Evolutionary conservation across 192 early-diverging fungal species (phyloP).

Genomic region (Coemansia umbellata): DNA sequence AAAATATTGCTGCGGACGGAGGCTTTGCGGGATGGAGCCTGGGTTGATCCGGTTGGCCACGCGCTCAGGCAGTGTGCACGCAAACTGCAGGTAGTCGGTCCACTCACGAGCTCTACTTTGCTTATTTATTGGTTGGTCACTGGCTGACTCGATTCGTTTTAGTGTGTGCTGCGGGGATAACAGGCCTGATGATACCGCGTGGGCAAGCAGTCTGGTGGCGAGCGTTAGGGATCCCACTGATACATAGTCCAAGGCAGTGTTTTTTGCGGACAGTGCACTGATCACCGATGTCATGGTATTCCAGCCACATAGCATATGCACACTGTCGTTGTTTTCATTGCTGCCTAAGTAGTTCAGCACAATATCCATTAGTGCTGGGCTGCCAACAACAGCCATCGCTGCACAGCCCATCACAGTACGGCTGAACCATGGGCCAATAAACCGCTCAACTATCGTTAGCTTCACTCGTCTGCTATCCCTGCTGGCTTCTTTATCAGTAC

Average conservation of each 20-base stretch:
- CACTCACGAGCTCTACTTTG: too few species aligned
- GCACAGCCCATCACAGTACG: constrained; percentile 10
- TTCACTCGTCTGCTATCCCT: background rate
- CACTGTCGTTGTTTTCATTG: background rate
- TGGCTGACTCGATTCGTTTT: background rate
- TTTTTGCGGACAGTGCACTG: too few species aligned
- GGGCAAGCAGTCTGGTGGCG: constrained; percentile 4
- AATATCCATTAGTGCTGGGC: background rate
- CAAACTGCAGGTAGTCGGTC: constrained; percentile 24
- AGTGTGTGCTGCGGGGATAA: background rate
- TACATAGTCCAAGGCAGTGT: too few species aligned
- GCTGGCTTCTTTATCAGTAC: background rate
- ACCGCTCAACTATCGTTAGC: background rate
- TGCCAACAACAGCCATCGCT: background rate
- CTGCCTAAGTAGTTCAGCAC: constrained; percentile 2
- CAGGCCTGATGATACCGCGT: background rate
- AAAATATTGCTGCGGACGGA: constrained; percentile 25
- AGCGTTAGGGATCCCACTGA: constrained; percentile 8
- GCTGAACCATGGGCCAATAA: constrained; percentile 30
- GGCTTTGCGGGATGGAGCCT: constrained; percentile 12
- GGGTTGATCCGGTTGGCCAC: constrained; percentile 32
- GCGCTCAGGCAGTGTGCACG: constrained; percentile 32
- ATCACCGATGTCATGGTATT: too few species aligned
- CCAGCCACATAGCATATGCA: too few species aligned
- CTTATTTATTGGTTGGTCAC: background rate